These are phyloP conservation scores for Entoloma clypeatum DNA, from an alignment of 1,284 basidiomycete species.

Conservation along the genomic window DNA sequence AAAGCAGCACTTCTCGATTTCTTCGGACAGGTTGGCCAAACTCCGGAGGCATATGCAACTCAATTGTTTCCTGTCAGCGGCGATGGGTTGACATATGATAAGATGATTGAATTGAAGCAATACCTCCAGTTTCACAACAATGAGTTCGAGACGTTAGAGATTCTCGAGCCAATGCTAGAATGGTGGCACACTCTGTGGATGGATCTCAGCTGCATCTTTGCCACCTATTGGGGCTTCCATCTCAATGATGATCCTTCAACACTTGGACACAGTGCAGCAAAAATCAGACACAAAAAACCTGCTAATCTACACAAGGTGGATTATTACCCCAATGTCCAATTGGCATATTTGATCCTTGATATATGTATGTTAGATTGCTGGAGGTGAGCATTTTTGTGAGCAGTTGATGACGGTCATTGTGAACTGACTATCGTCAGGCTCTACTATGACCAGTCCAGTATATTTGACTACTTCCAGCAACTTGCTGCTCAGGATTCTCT, in stretches of 20 bases:
- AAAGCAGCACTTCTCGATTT: conserved; percentile 29
- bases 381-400: conserved; percentile 19
- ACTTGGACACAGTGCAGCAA: conserved; percentile 24
- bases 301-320: conserved; percentile 28
- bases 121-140: conserved; percentile 29
- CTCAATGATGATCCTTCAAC: conserved; percentile 23
- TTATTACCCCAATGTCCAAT: conserved; percentile 24
- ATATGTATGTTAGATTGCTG: conserved; percentile 28
- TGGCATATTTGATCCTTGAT: conserved; percentile 24
- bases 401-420: not conserved
- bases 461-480: conserved; percentile 17
- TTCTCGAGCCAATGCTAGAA: conserved; percentile 21
- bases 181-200: conserved; percentile 28
- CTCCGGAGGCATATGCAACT: conserved; percentile 13
- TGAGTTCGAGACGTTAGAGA: conserved; percentile 20
- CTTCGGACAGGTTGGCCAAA: conserved; percentile 27
- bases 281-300: conserved; percentile 22
- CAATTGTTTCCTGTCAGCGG: conserved; percentile 25
- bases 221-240: conserved; percentile 13
- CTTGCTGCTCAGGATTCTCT: conserved; percentile 5
- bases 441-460: conserved; percentile 11
- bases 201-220: conserved; percentile 16
- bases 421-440: conserved; percentile 3
- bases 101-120: conserved; percentile 20
- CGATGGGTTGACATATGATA: conserved; percentile 34